phyloP scores from a whole-genome alignment of 2,329 filamentous ascomycete genomes.

The Aspergillus pseudoviridinutans region DNA sequence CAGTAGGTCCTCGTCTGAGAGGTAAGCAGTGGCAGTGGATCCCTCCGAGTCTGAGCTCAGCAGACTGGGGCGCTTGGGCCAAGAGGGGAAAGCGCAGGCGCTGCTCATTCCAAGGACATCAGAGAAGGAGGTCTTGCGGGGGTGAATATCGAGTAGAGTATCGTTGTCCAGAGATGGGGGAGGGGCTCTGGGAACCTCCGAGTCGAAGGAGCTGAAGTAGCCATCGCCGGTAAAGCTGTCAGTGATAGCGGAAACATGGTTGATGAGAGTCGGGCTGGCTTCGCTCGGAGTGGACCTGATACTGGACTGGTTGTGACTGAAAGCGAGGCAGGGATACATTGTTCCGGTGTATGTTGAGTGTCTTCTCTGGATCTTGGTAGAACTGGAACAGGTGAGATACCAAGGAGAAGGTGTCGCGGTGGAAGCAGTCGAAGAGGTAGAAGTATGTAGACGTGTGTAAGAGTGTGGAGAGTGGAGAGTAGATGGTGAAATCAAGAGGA shows the following conservation, averaged over 20 bases:
- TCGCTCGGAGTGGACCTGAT: conserved; percentile 19
- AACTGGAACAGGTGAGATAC: background rate
- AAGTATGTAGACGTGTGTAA: background rate
- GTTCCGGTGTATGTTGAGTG: conserved; percentile 7
- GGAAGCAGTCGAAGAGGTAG: background rate
- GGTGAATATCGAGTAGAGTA: conserved; percentile 37
- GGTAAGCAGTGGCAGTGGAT: conserved; percentile 34
- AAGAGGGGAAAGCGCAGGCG: conserved; percentile 42
- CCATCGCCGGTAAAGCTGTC: conserved; percentile 16
- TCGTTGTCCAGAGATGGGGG: conserved; percentile 38
- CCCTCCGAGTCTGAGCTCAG: conserved; percentile 28
- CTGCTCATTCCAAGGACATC: conserved; percentile 35
- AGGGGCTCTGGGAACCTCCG: conserved; percentile 31
- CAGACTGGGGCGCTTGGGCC: conserved; percentile 41
- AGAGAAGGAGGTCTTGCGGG: conserved; percentile 42
- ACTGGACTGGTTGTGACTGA: conserved; percentile 18
- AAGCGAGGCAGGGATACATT: conserved; percentile 21
- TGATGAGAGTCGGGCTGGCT: conserved; percentile 13
- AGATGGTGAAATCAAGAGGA: conserved; percentile 1
- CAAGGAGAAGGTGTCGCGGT: background rate
- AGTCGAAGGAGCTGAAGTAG: conserved; percentile 24
- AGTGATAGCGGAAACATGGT: conserved; percentile 17
- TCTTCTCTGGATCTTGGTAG: background rate
- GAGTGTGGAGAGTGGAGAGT: background rate
- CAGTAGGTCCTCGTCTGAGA: conserved; percentile 40